Percentiles rank a stretch among this genome's conserved stretches.
These are phyloP conservation scores for Rhynchosporium secalis DNA, from an alignment of 2,329 filamentous ascomycete species.

Conservation along the genomic window DNA sequence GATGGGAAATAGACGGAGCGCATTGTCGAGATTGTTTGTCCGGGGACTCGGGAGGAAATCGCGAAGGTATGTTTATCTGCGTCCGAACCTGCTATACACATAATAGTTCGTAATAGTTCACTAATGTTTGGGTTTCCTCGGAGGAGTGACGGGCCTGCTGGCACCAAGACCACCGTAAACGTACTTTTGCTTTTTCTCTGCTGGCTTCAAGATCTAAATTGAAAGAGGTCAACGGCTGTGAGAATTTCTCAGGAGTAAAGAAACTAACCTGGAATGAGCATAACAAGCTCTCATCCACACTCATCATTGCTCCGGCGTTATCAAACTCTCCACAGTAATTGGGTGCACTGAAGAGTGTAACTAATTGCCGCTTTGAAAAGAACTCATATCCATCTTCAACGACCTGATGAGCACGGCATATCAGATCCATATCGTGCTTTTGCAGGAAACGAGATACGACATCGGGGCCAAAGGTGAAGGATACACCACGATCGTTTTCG, in stretches of 20 bases:
- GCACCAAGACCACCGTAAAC: slow-evolving; percentile 73
- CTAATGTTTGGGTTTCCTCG: slow-evolving; percentile 66
- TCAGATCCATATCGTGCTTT: slow-evolving; percentile 99
- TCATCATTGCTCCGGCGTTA: slow-evolving; percentile 99
- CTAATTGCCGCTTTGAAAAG: slow-evolving; percentile 96
- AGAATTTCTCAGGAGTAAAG: background rate
- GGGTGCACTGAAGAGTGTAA: slow-evolving; percentile 95
- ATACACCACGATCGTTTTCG: slow-evolving; percentile 97
- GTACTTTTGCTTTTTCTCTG: slow-evolving; percentile 99
- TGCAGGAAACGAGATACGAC: slow-evolving; percentile 96
- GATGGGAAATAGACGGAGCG: slow-evolving; percentile 26
- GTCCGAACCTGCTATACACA: slow-evolving; percentile 87
- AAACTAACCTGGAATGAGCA: slow-evolving; percentile 93
- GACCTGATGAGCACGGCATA: slow-evolving; percentile 97
- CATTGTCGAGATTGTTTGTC: slow-evolving; percentile 33
- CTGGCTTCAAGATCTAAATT: slow-evolving; percentile 89
- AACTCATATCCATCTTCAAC: slow-evolving; percentile 99
- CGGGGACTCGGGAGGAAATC: slow-evolving; percentile 34
- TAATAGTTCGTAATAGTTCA: slow-evolving; percentile 68
- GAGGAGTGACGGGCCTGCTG: slow-evolving; percentile 69
- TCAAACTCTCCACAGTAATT: slow-evolving; percentile 99
- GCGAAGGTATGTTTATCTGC: slow-evolving; percentile 65
- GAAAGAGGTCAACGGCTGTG: slow-evolving; percentile 28
- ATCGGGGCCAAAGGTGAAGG: slow-evolving; percentile 96
- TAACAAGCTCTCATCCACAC: slow-evolving; percentile 94